Base-by-base conservation (phyloP, 768 basidiomycete species). In the Boletus fagicola region DNA sequence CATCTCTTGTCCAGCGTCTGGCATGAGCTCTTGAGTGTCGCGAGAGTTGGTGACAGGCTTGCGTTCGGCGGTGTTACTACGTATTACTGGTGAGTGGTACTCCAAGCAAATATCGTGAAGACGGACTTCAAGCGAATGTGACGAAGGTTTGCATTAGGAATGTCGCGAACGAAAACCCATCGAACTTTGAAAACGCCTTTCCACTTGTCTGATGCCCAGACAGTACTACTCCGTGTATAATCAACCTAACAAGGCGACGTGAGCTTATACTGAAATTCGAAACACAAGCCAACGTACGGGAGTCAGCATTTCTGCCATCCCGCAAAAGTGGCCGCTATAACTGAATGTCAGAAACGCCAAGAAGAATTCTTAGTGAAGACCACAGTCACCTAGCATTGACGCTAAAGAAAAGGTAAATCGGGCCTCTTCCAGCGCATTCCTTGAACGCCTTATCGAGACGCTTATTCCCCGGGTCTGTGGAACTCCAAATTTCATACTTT, bases 171-270 rank as follows among this genome's bases (percentile, higher is more conserved):
- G 70, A 94, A 98, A 61, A 98, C 87, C 97, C 97, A 98, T 55
- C 88, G 83, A 26, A 99, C 93, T 76, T 95, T 96, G 80, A 99
- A 97, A 51, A 98, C 93, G 24, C 97, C 97, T 74, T 99, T 98
- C 97, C 97, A 99, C 72, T 99, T 99, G 75, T 98, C 95, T 35
- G 95, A 95, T 1, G 95, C 95, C 97, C 97, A 99, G 20, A 99
- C 97, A 1, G 90, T 98, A 60, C 92, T 94, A 70, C 92, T 94
- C 57, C 89, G 83, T 6, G 90, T 89, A 72, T 98, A 95, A 71
- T 98, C 96, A 38, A 98, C 90, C 82, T 87, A 56, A 40, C 16
- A 51, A 43, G 54, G 35, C 33, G 45, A 38, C 9, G 57, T 62
- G 50, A 56, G 44, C 26, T 18, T 26, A 4, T 16, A 33, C 31